Percentiles rank a stretch among this genome's conserved stretches.
These are phyloP conservation scores for Aspergillus sp. DNA, from an alignment of 2,329 filamentous ascomycete genomes.

Conservation along the genomic window DNA sequence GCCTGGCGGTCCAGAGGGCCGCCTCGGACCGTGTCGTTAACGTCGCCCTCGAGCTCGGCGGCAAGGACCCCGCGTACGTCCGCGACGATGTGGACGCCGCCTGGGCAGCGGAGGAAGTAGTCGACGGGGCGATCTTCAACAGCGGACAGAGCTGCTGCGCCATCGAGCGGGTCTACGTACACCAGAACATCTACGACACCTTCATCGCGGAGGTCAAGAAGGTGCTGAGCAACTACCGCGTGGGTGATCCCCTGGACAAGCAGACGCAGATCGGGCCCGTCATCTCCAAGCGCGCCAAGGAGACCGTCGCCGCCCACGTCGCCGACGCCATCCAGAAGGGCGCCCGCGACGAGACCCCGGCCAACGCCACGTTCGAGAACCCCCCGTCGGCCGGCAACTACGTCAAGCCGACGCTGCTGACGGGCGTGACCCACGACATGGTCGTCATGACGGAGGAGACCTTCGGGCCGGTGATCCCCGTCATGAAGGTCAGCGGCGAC, in stretches of 20 bases:
- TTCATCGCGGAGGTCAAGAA: constrained; percentile 79
- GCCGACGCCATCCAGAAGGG: constrained; percentile 80
- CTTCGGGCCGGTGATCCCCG: constrained; percentile 87
- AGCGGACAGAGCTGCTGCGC: constrained; percentile 98
- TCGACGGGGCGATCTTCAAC: constrained; percentile 96
- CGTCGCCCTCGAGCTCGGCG: constrained; percentile 87
- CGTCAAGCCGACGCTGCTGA: constrained; percentile 80
- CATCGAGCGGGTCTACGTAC: constrained; percentile 87
- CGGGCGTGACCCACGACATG: constrained; percentile 78
- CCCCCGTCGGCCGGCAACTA: constrained; percentile 81
- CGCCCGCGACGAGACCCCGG: constrained; percentile 79
- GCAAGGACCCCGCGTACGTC: constrained; percentile 92
- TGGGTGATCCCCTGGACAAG: constrained; percentile 83
- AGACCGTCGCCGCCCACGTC: constrained; percentile 75
- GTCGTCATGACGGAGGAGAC: constrained; percentile 90
- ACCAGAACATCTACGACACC: constrained; percentile 76
- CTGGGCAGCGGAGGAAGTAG: constrained; percentile 92
- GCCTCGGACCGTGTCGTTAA: constrained; percentile 80
- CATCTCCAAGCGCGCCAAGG: constrained; percentile 74
- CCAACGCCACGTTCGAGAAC: constrained; percentile 72
- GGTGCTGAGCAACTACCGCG: constrained; percentile 75
- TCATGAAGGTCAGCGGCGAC: constrained; percentile 82
- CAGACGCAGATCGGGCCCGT: constrained; percentile 84
- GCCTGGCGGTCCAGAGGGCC: constrained; percentile 79
- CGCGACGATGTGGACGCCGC: constrained; percentile 79